Base-by-base conservation (phyloP, 2,329 filamentous ascomycete genomes). In the Pezicula neosporulosa region DNA sequence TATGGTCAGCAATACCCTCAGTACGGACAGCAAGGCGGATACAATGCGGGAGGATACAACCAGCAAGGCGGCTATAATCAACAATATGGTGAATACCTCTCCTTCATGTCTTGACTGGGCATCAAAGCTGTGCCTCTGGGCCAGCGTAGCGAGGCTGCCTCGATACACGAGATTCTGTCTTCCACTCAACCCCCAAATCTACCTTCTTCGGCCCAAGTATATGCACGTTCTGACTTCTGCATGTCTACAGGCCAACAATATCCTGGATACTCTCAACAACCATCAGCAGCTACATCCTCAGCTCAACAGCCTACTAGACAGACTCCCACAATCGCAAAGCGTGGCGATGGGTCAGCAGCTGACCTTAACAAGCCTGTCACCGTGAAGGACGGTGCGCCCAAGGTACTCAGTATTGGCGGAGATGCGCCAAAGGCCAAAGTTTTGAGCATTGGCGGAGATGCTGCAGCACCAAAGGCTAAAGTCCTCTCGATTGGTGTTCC, bases 401-500 rank as follows among this genome's bases (percentile, higher is more conserved):
- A 87, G 68, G 84, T 87, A 16, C 70, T 86, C 58, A 86, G 73
- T 68, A 85, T 82, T 62, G 79, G 80, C 19, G 80, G 77, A 48
- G 81, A 83, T 36, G 78, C 78, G 39, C 70, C 81, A 44, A 87
- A 85, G 68, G 82, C 30, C 12, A 33, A 33, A 33, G 30, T 85
- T n/a, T 69, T 85, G 60, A 84, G 71, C 66, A 82, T 80, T 59
- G 77, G 77, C 13, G 77, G 76, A 44, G 79, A 82, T 48, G 63
- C 69, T 21, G 61, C 71, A 27, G 76, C 77, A 65, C 71, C 76
- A 49, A 77, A 77, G 63, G 67, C 70, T 33, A 92, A 92, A 70
- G 87, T 93, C n/a, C 76, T 92, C 27, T 87, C 87, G 43, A 86
- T 96, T 50, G 87, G 88, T 42, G 78, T 74, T 16, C 72, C 80